Base-by-base conservation (phyloP, 768 basidiomycete species). In the Xerocomus brunneocitrinus region DNA sequence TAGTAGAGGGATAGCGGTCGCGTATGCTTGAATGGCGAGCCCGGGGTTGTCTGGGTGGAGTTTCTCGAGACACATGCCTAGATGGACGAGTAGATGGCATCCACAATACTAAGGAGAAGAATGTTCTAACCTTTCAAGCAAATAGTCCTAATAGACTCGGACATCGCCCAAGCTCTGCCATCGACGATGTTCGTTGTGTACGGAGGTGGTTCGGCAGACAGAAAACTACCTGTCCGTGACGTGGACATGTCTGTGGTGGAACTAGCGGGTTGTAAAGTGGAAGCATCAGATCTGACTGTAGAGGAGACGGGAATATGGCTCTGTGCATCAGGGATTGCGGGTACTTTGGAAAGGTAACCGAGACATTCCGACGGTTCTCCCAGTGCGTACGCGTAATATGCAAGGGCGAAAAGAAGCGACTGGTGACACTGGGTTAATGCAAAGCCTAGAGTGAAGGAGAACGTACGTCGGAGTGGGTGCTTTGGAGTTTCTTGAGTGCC, bases 371-470 rank as follows among this genome's bases (percentile, higher is more conserved):
- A 67, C 16, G 84, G 84, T 25, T 79, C 75, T 27, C 84, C 82
- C 7, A 91, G 68, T 0, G 91, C 89, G 67, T 89, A 91, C 4
- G 85, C 83, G 62, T 88, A 87, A 68, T 91, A 91, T 2, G 89
- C 90, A 46, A 90, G 73, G 0, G 81, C 77, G 53, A 90, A 76
- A 57, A 79, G 73, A 14, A 89, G 74, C 10, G 84, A 83, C 90
- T 93, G 19, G 28, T 59, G 28, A 46, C 49, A 39, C 54, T 58
- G 36, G 60, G 50, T 50, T 49, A 56, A 48, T 14, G 32, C 2
- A 24, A 6, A 34, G 6, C 46, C 3, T 6, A 28, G 35, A 60
- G 16, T 39, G 43, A 19, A 1, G 22, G n/a, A 8, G 14, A 22
- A 80, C 84, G 67, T 70, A 86, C 86, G 65, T 87, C 82, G 34